Evolutionary conservation across 768 basidiomycete genomes (phyloP), one percentile per base, ranked within the genome.

Genomic region (Hericium erinaceus): DNA sequence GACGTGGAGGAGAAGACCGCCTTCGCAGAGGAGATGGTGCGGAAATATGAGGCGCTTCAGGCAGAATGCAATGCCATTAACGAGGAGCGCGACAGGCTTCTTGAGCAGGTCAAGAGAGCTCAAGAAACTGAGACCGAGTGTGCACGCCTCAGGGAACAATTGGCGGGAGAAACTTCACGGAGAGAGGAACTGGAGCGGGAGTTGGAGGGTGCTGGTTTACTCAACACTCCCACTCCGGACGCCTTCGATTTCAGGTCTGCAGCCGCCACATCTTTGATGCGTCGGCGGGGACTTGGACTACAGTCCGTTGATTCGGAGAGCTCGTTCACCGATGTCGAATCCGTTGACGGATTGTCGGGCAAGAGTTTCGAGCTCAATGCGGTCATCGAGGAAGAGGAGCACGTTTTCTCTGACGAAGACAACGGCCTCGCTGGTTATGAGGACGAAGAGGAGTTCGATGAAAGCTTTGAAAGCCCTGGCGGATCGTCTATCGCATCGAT

Each of bases 391-490:
- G 87, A 81, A 48, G 71, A 73, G 1, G 75, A 77, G 52, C 74
- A 75, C 15, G 52, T 41, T 44, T 59, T 24, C 55, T 75, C 72
- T 5, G 81, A 82, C 40, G 79, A 79, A 39, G 81, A 84, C 15
- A 75, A 83, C 60, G 83, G 74, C 20, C 70, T 88, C 38, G 79
- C 75, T 46, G 76, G 82, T 28, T 89, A 88, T 57, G 87, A 89
- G 66, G 86, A 87, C 56, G 86, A 85, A 33, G 80, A 83, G 33
- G 80, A 84, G 15, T 85, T 84, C 64, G 86, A 89, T 58, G 84
- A 82, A 12, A 77, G 80, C 33, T 59, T 66, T 64, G 57, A 76
- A 77, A 24, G 70, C 74, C 58, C 64, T 59, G 59, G 49, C 22
- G 60, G 56, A 22, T 70, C 67, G 18, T 67, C 69, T 39, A 64